Evolutionary conservation across 148 eudicot species (phyloP).

Genomic region (Polygonum maritimum): DNA sequence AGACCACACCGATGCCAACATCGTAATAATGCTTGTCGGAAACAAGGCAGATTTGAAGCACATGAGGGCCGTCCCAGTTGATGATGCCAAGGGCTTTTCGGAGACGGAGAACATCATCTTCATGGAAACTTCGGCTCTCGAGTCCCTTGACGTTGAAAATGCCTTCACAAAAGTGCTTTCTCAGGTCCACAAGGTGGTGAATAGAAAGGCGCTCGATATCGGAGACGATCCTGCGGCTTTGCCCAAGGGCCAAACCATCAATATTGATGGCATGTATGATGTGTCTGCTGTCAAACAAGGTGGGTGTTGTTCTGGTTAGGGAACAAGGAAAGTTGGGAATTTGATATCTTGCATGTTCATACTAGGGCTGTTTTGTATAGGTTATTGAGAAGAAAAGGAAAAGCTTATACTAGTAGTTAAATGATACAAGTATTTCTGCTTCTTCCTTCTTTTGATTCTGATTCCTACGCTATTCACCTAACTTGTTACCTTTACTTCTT

Average conservation of each 20-base stretch:
- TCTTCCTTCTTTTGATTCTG: too few relatives aligned
- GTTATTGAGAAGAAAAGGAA: background rate
- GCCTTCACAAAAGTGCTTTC: slow-evolving; percentile 73
- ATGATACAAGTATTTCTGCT: background rate
- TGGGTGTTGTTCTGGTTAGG: slow-evolving; percentile 54
- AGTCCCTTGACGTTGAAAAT: slow-evolving; percentile 62
- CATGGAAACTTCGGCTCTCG: slow-evolving; percentile 89
- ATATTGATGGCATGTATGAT: slow-evolving; percentile 57
- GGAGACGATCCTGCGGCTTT: slow-evolving; percentile 52
- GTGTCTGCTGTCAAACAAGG: slow-evolving; percentile 68
- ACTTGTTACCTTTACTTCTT: too few relatives aligned
- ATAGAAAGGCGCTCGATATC: slow-evolving; percentile 65
- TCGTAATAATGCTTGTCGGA: slow-evolving; percentile 77
- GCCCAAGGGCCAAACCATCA: slow-evolving; percentile 75
- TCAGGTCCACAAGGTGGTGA: slow-evolving; percentile 61
- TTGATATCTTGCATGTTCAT: background rate
- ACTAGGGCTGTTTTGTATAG: background rate
- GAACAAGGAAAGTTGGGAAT: background rate
- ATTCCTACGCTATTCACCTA: too few relatives aligned
- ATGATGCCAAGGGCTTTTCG: slow-evolving; percentile 51
- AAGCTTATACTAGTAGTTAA: background rate
- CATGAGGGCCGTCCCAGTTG: slow-evolving; percentile 53
- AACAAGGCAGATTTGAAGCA: slow-evolving; percentile 84
- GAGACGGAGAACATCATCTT: slow-evolving; percentile 50
- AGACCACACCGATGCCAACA: slow-evolving; percentile 66